A percentile compares a stretch with the other conserved stretches of the same genome.
These are phyloP conservation scores for Alternaria viburni DNA, from an alignment of 2,329 filamentous ascomycete genomes.

Conservation along the genomic window DNA sequence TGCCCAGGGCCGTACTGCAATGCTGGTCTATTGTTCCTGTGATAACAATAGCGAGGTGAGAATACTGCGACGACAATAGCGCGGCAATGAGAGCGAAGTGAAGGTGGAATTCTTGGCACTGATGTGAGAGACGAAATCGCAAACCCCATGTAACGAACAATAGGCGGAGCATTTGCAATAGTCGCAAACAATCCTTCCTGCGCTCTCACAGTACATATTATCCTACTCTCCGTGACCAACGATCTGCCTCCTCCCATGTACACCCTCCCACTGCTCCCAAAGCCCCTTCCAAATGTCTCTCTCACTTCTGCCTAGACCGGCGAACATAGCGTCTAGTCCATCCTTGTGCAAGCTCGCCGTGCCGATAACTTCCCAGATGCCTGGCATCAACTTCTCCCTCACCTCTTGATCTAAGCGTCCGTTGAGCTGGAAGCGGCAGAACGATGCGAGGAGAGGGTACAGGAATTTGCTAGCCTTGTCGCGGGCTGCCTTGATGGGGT, in stretches of 20 bases:
- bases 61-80: background rate
- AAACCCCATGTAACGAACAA: background rate
- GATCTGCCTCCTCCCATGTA: constrained; percentile 27
- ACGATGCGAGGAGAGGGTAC: constrained; percentile 64
- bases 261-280: constrained; percentile 45
- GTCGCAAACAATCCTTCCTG: background rate
- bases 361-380: constrained; percentile 50
- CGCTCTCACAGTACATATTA: background rate
- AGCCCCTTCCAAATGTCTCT: constrained; percentile 47
- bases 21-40: background rate
- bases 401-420: constrained; percentile 58
- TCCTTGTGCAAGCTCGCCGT: constrained; percentile 41
- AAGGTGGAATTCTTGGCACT: background rate
- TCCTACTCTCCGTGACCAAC: constrained; percentile 12
- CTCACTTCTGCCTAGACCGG: constrained; percentile 40
- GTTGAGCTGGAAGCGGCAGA: constrained; percentile 60
- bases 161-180: background rate
- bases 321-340: constrained; percentile 46
- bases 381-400: constrained; percentile 65
- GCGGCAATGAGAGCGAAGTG: background rate
- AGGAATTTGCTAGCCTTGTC: constrained; percentile 64
- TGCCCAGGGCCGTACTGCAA: background rate
- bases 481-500: constrained; percentile 65
- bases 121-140: background rate
- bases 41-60: background rate